Evolutionary conservation across 192 early-diverging fungal genomes (phyloP), one percentile per base, ranked within the genome.

Genomic region (Backusella liffmaniae): DNA sequence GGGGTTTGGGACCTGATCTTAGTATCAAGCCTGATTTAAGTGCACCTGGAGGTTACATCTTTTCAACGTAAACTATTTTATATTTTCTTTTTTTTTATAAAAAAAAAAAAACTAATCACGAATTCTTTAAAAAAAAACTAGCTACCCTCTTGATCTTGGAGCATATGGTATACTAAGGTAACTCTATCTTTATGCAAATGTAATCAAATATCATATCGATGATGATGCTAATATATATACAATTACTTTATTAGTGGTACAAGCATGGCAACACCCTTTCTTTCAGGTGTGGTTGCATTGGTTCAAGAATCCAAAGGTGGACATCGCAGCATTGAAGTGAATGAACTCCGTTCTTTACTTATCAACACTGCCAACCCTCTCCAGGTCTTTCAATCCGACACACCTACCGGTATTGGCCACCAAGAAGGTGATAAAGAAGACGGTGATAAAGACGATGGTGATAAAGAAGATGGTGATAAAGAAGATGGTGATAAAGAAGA

Each of bases 251-350:
- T n/a, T 53, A 83, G 89, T 21, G 95, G 94, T 21, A 96, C 95
- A 13, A 93, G 92, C 34, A 96, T 97, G 95, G 87, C 95, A 4
- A 83, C 87, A 21, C 93, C 95, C 0, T 92, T 93, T 75, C 79
- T 92, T n/a, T 86, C 91, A 21, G 95, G 94, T 8, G 74, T 89
- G 1, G 79, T 89, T 1, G 94, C 93, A 5, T 77, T 96, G 34
- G 73, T 91, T 9, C 80, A 88, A 66, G 87, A 92, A 73, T 83
- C 84, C 12, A 70, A 86, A 86, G 68, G 72, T 62, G 18, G 76
- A 66, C 9, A 74, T 78, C 46, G 73, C 34, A 35, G 35, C 36
- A 51, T 79, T 34, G 32, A 29, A 9, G n/a, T 37, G 37, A 29
- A 49, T 15, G 72, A 56, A 13, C 42, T 82, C 5, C 76, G 79